Base-by-base conservation (phyloP, 2,329 filamentous ascomycete species). In the Cladosporium halotolerans region DNA sequence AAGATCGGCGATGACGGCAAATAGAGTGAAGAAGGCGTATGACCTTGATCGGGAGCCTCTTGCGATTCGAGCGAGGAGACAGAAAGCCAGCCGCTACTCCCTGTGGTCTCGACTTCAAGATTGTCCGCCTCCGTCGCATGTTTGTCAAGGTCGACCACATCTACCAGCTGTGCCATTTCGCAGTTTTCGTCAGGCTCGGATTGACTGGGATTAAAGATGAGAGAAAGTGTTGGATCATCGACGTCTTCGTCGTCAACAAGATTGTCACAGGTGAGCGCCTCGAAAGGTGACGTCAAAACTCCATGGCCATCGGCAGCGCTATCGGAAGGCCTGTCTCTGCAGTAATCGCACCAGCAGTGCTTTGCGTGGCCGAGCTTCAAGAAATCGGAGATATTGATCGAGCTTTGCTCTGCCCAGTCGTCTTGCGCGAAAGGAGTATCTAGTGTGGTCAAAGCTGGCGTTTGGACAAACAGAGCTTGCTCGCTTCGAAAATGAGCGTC, bases 281-380 rank as follows among this genome's bases (percentile, higher is more conserved):
- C 1, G 10, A 39, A 36, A 8, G 40, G 23, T 3, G 48, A 10
- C 11, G 9, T 23, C 4, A 28, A 28, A 8, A 13, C 13, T 11
- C 16, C 41, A 3, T 9, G 18, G n/a, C 14, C 32, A 13, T 9
- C 33, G 0, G 7, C 6, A 2, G 48, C 10, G 16, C 9, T 9
- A 14, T 38, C 9, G 19, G 18, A 43, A 8, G 32, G 8, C 14
- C 44, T 18, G 4, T 39, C 19, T 3, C 9, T 9, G 36, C 42
- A 47, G 19, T 41, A n/a, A 5, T 34, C 42, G 50, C 64, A 66
- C 61, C 61, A 63, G 58, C 64, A 67, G 18, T 62, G 57, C 52
- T 60, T 57, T 3, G 58, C 63, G 36, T 66, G 64, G n/a, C 63
- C 64, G 56, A 62, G 57, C 18, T 59, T 59, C 31, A 65, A 52